Evolutionary conservation across 1,284 basidiomycete genomes (phyloP).

Genomic region (Ganoderma leucocontextum): DNA sequence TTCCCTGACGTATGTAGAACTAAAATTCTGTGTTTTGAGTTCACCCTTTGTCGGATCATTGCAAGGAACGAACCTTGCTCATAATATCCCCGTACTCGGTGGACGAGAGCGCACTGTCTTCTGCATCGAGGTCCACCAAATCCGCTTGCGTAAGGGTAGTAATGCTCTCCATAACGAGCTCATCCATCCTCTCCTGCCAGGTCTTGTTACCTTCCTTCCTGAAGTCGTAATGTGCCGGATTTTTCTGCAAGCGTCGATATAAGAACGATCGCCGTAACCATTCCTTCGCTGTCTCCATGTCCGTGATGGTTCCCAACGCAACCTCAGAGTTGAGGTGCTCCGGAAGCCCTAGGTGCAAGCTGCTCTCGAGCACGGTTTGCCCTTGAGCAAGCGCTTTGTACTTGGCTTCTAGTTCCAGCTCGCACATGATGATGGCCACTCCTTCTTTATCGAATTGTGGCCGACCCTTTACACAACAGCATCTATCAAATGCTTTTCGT

Average conservation of each 20-base stretch:
- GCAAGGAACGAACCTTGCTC: conserved; percentile 68
- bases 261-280: conserved; percentile 89
- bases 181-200: conserved; percentile 76
- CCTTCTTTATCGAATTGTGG: conserved; percentile 91
- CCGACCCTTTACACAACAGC: conserved; percentile 66
- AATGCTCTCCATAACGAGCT: conserved; percentile 76
- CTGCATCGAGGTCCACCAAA: conserved; percentile 58
- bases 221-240: conserved; percentile 80
- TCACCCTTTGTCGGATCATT: neutral
- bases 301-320: conserved; percentile 81
- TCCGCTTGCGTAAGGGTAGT: conserved; percentile 62
- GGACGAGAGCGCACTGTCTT: conserved; percentile 53
- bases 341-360: conserved; percentile 81
- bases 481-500: too few relatives aligned
- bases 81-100: conserved; percentile 86
- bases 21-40: conserved; percentile 37
- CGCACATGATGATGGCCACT: conserved; percentile 82
- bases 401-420: conserved; percentile 74
- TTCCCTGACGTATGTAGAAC: conserved; percentile 79
- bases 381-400: conserved; percentile 73
- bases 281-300: conserved; percentile 70
- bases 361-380: conserved; percentile 83
- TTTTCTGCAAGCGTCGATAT: conserved; percentile 84
- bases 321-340: conserved; percentile 96
- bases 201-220: conserved; percentile 64